phyloP scores from a whole-genome alignment of 2,329 filamentous ascomycete species.

The Teratosphaeria zuluensis region DNA sequence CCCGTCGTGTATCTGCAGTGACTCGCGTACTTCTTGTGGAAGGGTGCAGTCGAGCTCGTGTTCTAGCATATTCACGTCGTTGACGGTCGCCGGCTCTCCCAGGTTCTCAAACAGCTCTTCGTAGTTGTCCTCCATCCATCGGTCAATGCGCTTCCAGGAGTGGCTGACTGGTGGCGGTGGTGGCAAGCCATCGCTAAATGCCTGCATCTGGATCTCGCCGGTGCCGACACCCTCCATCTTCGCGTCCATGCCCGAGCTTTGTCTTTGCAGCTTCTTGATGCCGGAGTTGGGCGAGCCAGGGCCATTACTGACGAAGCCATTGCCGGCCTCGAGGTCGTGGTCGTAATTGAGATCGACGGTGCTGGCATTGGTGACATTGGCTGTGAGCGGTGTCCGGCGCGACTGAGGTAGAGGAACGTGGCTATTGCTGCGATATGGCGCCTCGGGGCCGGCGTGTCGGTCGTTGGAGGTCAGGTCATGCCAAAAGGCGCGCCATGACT shows the following conservation, averaged over 20 bases:
- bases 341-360: slow-evolving; percentile 74
- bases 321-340: slow-evolving; percentile 56
- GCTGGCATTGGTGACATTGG: slow-evolving; percentile 77
- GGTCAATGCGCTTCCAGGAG: slow-evolving; percentile 90
- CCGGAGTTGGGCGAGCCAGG: slow-evolving; percentile 56
- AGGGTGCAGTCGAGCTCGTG: slow-evolving; percentile 91
- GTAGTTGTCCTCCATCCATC: slow-evolving; percentile 91
- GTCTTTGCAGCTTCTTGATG: slow-evolving; percentile 61
- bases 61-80: slow-evolving; percentile 94
- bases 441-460: slow-evolving; percentile 86
- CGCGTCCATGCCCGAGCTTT: slow-evolving; percentile 33
- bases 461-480: slow-evolving; percentile 67
- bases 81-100: slow-evolving; percentile 81
- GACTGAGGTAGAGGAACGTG: slow-evolving; percentile 82
- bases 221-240: slow-evolving; percentile 60
- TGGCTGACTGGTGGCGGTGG: slow-evolving; percentile 79
- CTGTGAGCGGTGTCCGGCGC: slow-evolving; percentile 72
- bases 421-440: slow-evolving; percentile 80
- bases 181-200: slow-evolving; percentile 82
- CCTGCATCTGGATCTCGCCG: slow-evolving; percentile 92
- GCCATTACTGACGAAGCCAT: slow-evolving; percentile 51
- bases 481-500: slow-evolving; percentile 79
- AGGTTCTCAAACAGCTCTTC: slow-evolving; percentile 89
- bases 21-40: slow-evolving; percentile 87
- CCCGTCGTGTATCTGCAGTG: slow-evolving; percentile 84